These are phyloP conservation scores for Microascus cirrosus DNA, from an alignment of 2,329 filamentous ascomycete species.

Conservation along the genomic window DNA sequence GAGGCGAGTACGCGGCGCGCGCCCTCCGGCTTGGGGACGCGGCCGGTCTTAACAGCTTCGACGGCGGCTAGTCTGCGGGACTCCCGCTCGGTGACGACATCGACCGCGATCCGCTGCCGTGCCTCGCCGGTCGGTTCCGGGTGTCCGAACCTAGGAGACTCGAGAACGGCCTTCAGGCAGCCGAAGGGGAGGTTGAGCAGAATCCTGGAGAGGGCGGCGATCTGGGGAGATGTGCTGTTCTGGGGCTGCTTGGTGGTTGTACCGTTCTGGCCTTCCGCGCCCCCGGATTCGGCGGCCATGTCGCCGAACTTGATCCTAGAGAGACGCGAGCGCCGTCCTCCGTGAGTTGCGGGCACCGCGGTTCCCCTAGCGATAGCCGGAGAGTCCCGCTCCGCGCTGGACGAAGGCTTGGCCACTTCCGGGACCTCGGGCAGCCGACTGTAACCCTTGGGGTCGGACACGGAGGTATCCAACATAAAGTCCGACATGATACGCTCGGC, in stretches of 20 bases:
- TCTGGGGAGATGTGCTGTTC: slow-evolving; percentile 13
- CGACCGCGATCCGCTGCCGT: slow-evolving; percentile 34
- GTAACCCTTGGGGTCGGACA: slow-evolving; percentile 22
- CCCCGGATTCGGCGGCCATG: slow-evolving; percentile 26
- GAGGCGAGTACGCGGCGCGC: slow-evolving; percentile 21
- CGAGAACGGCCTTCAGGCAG: slow-evolving; percentile 53
- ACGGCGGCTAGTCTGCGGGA: slow-evolving; percentile 35
- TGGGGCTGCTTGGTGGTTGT: slow-evolving; percentile 1
- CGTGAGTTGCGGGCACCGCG: slow-evolving; percentile 3
- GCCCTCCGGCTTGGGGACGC: slow-evolving; percentile 17
- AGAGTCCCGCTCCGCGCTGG: slow-evolving; percentile 5
- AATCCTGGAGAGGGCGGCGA: slow-evolving; percentile 49
- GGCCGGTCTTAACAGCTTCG: slow-evolving; percentile 25
- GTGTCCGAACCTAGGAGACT: slow-evolving; percentile 25
- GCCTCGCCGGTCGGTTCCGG: slow-evolving; percentile 19
- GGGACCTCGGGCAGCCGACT: slow-evolving; percentile 23
- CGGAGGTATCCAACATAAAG: slow-evolving; percentile 45
- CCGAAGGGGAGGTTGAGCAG: slow-evolving; percentile 60
- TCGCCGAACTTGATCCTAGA: slow-evolving; percentile 62
- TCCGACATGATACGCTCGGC: slow-evolving; percentile 46
- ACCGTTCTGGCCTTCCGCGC: slow-evolving; percentile 18
- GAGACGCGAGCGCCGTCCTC: slow-evolving; percentile 25
- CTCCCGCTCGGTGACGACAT: slow-evolving; percentile 47
- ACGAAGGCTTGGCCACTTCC: background rate
- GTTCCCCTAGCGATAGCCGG: slow-evolving; percentile 8